Evolutionary conservation across 495 filamentous ascomycete species (phyloP).

Genomic region (Annulohypoxylon maeteangense): DNA sequence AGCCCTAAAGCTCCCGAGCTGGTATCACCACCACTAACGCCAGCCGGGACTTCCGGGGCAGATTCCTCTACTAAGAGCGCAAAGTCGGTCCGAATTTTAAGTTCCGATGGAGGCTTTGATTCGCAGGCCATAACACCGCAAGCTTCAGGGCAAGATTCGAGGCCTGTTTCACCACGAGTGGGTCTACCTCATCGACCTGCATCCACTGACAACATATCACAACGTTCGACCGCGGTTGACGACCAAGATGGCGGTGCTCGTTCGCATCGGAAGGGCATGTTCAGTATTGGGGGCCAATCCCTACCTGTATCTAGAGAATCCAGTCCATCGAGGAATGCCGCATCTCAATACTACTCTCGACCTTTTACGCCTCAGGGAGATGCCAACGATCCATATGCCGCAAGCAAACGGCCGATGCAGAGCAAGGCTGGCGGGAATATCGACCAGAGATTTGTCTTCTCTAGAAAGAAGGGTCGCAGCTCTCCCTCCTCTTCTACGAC

Average conservation of each 20-base stretch:
- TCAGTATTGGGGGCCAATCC: constrained; percentile 75
- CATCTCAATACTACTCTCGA: constrained; percentile 67
- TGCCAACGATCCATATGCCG: constrained; percentile 87
- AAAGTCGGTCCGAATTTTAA: constrained; percentile 47
- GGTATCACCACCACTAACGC: constrained; percentile 91
- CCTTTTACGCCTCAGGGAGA: constrained; percentile 85
- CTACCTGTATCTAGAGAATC: constrained; percentile 70
- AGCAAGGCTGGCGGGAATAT: constrained; percentile 72
- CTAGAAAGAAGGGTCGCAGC: constrained; percentile 59
- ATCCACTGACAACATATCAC: constrained; percentile 52
- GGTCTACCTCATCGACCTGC: constrained; percentile 52
- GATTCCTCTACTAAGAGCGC: constrained; percentile 45
- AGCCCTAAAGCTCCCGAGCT: constrained; percentile 67
- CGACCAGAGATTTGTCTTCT: constrained; percentile 87
- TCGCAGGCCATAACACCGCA: constrained; percentile 72
- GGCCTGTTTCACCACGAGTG: constrained; percentile 47
- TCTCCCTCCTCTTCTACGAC: constrained; percentile 58
- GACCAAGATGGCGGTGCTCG: constrained; percentile 42
- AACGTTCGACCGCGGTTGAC: constrained; percentile 46
- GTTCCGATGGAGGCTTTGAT: constrained; percentile 44
- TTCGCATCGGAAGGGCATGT: constrained; percentile 72
- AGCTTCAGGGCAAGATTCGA: constrained; percentile 58
- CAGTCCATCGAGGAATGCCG: constrained; percentile 69
- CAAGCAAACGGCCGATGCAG: constrained; percentile 80
- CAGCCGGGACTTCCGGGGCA: constrained; percentile 70